These are phyloP conservation scores for Fusarium armeniacum DNA, from an alignment of 2,329 filamentous ascomycete species.

Conservation along the genomic window DNA sequence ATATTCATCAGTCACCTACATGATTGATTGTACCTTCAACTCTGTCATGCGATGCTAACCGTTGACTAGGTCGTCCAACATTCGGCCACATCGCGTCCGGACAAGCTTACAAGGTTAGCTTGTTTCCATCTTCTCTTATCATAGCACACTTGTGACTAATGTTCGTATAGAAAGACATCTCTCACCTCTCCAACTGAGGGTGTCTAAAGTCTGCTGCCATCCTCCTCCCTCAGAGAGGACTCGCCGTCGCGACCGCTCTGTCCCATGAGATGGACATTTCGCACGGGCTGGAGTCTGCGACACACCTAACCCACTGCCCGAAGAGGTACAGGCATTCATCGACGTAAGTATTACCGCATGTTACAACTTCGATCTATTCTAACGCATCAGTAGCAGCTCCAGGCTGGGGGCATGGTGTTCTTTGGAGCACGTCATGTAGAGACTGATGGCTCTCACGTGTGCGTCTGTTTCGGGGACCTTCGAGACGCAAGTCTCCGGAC, in stretches of 20 bases:
- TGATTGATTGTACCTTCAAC: not conserved
- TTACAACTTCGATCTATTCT: slow-evolving; percentile 7
- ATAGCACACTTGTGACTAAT: not conserved
- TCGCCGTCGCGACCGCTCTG: slow-evolving; percentile 43
- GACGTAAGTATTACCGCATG: slow-evolving; percentile 55
- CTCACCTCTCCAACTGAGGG: not conserved
- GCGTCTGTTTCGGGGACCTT: slow-evolving; percentile 66
- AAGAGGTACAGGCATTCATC: slow-evolving; percentile 61
- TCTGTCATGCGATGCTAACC: slow-evolving; percentile 38
- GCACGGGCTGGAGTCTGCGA: slow-evolving; percentile 61
- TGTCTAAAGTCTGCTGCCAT: too few species aligned
- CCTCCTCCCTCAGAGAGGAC: too few species aligned
- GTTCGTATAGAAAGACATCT: not conserved
- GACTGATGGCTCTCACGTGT: slow-evolving; percentile 59
- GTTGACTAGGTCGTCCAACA: slow-evolving; percentile 72
- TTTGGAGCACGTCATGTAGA: slow-evolving; percentile 58
- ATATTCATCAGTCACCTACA: not conserved
- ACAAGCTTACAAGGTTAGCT: not conserved
- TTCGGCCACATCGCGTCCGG: not conserved
- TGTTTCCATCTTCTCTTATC: not conserved
- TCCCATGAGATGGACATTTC: slow-evolving; percentile 64
- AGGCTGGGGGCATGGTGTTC: slow-evolving; percentile 52
- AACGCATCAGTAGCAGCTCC: slow-evolving; percentile 56
- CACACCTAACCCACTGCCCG: slow-evolving; percentile 47
- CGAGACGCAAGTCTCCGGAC: too few species aligned